Conservation (phyloP, 257 asterid species). For the Petunia axillaris region DNA sequence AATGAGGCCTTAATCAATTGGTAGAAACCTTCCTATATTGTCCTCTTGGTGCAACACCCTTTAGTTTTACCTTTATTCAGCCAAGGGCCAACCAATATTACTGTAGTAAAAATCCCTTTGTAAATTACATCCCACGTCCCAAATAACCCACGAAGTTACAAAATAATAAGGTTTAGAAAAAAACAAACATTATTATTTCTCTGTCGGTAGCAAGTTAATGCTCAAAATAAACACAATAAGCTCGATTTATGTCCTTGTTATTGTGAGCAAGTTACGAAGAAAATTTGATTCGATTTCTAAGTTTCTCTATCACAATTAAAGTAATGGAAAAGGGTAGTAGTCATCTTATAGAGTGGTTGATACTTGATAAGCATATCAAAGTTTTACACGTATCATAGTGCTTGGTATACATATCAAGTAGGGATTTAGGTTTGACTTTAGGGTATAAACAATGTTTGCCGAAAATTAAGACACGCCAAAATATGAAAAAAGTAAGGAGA, state of each 20-base stretch:
- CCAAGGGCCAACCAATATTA: too few species aligned
- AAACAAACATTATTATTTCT: too few species aligned
- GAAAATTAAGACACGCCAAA: neutral
- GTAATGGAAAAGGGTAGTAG: neutral
- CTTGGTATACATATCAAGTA: neutral
- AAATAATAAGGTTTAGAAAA: too few species aligned
- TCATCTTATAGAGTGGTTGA: slow-evolving; percentile 1
- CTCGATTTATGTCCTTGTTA: neutral
- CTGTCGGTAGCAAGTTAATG: too few species aligned
- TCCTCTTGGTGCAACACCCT: too few species aligned
- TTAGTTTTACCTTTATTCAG: too few species aligned
- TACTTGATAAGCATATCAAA: slow-evolving; percentile 8
- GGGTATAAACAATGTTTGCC: neutral
- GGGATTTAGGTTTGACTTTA: neutral
- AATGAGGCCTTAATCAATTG: too few species aligned
- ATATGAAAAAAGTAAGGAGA: neutral
- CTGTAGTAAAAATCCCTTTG: too few species aligned
- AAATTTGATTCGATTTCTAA: neutral
- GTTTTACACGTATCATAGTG: neutral
- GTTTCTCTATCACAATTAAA: neutral
- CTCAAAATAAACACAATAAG: too few species aligned
- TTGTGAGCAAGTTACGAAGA: neutral
- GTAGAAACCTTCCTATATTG: too few species aligned
- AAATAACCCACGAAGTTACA: too few species aligned
- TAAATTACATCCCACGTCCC: too few species aligned